A percentile compares a stretch with the other conserved stretches of the same genome.
Conservation (phyloP, 2,329 filamentous ascomycete species). For the Aspergillus pseudonomiae region DNA sequence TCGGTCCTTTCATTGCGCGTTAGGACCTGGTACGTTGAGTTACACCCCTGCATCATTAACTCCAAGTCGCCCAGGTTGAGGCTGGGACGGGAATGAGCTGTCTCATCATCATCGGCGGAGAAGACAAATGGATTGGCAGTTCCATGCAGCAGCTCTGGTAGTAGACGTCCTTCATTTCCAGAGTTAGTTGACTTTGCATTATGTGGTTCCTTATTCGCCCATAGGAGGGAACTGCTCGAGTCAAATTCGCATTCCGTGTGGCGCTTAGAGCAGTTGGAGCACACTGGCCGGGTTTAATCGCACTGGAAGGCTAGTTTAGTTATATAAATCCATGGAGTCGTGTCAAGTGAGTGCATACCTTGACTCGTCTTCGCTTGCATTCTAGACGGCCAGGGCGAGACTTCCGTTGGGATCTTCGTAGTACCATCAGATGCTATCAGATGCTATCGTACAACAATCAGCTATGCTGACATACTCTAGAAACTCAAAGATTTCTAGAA, state of each 20-base stretch:
- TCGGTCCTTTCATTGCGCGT: conserved; percentile 35
- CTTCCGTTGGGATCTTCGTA: conserved; percentile 40
- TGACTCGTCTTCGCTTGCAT: conserved; percentile 40
- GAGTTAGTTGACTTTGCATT: conserved; percentile 22
- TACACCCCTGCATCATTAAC: conserved; percentile 45
- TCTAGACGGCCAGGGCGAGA: conserved; percentile 39
- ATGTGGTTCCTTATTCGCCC: conserved; percentile 33
- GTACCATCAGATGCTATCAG: conserved; percentile 30
- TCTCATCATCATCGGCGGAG: conserved; percentile 24
- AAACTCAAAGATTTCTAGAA: not conserved
- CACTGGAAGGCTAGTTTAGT: conserved; percentile 25
- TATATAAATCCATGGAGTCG: not conserved
- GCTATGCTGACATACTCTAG: not conserved
- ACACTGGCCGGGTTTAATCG: conserved; percentile 35
- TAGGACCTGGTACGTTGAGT: conserved; percentile 35
- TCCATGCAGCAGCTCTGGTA: conserved; percentile 15
- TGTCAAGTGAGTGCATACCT: conserved; percentile 24
- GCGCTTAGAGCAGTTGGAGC: conserved; percentile 37
- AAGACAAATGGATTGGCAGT: conserved; percentile 29
- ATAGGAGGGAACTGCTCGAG: conserved; percentile 33
- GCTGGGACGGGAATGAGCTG: conserved; percentile 23
- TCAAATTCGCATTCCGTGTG: conserved; percentile 37
- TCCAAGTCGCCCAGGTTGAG: conserved; percentile 51
- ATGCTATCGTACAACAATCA: not conserved
- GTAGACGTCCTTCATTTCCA: conserved; percentile 22